Base-by-base conservation (phyloP, 192 early-diverging fungal genomes). In the Podila verticillata region DNA sequence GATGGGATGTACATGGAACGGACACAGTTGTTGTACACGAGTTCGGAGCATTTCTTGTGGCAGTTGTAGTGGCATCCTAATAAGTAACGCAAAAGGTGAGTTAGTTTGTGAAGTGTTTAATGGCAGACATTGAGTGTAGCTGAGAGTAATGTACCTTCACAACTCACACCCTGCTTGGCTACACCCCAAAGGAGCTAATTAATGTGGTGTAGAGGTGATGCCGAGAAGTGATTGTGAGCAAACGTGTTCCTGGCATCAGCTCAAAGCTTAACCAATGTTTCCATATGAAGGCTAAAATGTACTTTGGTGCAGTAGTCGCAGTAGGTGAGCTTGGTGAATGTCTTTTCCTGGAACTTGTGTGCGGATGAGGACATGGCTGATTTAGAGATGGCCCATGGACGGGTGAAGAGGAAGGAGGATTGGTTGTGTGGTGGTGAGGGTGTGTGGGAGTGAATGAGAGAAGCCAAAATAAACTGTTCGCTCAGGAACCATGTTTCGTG, bases 131-230 rank as follows among this genome's bases (percentile, higher is more conserved):
- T 22, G 20, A 48, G 29, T 5, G 20, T 24, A 12, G n/a, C 17
- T 15, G 39, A 22, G 24, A 24, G 19, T 57, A 29, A 29, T 36
- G 29, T 24, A 87, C 87, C 87, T 82, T 78, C 66, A 66, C 93
- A 94, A 39, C 84, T 83, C 24, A 82, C 65, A 7, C 93, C 93
- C 68, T 94, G 92, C 59, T 86, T 87, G 20, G 84, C 85, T 22
- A 93, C 65, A 19, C 93, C 93, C 93, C 93, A 94, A 49, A 94
- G 83, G 51, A 93, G 78, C 58, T 79, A 57, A 48, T 10, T 44
- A 44, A 44, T 44, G 39, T 44, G 39, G 6, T 7, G 20, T 20
- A 28, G 56, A 7, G 69, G 24, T 3, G 2, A 15, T 22, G 12
- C 8, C 20, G 29, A 26, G 6, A 7, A 30, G 63, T 44, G 7